These are phyloP conservation scores for Phytophthora parvispora DNA, from an alignment of 352 stramenopile genomes.

Conservation along the genomic window DNA sequence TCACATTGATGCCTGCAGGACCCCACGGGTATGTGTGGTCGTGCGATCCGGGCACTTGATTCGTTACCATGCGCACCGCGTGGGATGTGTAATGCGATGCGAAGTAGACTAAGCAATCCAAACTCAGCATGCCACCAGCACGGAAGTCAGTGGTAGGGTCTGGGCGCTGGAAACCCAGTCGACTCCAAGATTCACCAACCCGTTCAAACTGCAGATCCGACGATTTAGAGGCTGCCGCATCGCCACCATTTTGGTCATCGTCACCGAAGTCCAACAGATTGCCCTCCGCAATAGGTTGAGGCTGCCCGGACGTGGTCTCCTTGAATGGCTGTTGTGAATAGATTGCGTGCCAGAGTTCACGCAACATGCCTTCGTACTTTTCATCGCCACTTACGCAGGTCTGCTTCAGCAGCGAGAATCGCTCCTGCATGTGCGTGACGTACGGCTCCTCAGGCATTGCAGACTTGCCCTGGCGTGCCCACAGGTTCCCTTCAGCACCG, in stretches of 20 bases:
- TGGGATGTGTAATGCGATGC: conserved; percentile 74
- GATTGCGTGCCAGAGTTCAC: conserved; percentile 74
- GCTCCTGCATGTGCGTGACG: conserved; percentile 73
- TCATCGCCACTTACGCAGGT: conserved; percentile 71
- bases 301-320: conserved; percentile 19
- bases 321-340: conserved; percentile 63
- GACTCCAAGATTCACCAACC: conserved; percentile 81
- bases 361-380: conserved; percentile 71
- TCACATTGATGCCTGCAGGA: conserved; percentile 88
- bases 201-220: conserved; percentile 67
- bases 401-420: conserved; percentile 76
- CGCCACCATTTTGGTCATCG: conserved; percentile 8
- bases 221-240: conserved; percentile 1
- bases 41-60: conserved; percentile 81
- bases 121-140: conserved; percentile 80
- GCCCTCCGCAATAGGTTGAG: conserved; percentile 33
- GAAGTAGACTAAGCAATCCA: conserved; percentile 88
- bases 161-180: conserved; percentile 84
- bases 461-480: conserved; percentile 65
- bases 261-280: conserved; percentile 36
- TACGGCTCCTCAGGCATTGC: conserved; percentile 63
- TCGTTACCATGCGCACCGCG: conserved; percentile 79
- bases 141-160: conserved; percentile 90
- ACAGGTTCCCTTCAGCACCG: conserved; percentile 47
- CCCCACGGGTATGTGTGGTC: conserved; percentile 89